Base-by-base conservation (phyloP, 805 yeast species). In the Yamadazyma takamatsuzukensis region DNA sequence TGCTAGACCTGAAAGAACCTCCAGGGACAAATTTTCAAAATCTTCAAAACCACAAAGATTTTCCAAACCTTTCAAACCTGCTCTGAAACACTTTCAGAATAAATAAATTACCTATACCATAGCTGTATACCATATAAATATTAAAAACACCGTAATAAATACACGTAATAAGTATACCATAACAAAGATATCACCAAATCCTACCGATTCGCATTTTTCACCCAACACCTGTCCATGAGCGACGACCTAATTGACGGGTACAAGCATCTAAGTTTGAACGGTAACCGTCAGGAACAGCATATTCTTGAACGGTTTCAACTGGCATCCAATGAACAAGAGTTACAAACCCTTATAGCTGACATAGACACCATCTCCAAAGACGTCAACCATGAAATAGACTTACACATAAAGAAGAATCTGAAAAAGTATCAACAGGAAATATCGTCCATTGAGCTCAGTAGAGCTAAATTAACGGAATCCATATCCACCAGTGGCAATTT, bases 381-480 rank as follows among this genome's bases (percentile, higher is more conserved):
- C 10, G 45, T 61, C 17, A 65, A 63, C 37, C 29, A 40, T 12
- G 51, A 56, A 12, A 40, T 63, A 24, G 39, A 45, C 19, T 53
- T 49, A 5, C 58, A 49, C 27, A 49, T 52, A 4, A 41, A 35
- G 4, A 32, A 43, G 10, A 54, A 55, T 15, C 47, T 49, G 37
- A 52, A 54, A 21, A 56, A 54, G 25, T 62, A 61, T 31, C 57
- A 59, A 27, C 57, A 60, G 32, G 61, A 58, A 22, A 57, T 70
- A 16, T 55, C 67, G n/a, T 62, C 67, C 18, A 52, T 80, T 27
- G 90, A 83, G 45, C 58, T 81, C 32, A 59, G 70, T 13, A 58
- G 86, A 37, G 77, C 84, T 4, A 79, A 76, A 45, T 59, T 83
- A n/a, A 72, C 87, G 0, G 64, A 78, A 0, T 70, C 85, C 2